A percentile compares a stretch with the other conserved stretches of the same genome.
phyloP scores from a whole-genome alignment of 2,329 filamentous ascomycete species.

The Magnaporthiopsis incrustans region DNA sequence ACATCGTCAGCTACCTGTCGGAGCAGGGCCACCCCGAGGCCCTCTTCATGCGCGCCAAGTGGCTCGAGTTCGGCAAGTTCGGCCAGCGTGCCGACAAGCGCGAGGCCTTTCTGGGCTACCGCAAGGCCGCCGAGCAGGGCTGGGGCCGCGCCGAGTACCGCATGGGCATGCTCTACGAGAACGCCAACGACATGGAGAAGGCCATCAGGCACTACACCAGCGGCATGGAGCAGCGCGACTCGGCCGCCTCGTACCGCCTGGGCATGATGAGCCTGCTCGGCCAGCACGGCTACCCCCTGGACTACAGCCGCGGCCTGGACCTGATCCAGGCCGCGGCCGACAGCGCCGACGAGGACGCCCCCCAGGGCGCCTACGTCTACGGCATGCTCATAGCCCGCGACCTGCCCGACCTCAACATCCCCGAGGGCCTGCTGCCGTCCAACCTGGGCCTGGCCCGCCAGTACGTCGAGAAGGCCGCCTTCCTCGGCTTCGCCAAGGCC shows the following conservation, averaged over 20 bases:
- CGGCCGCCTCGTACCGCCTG: constrained; percentile 75
- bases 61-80: constrained; percentile 97
- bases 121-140: constrained; percentile 71
- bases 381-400: constrained; percentile 91
- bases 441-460: constrained; percentile 68
- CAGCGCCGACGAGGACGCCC: constrained; percentile 89
- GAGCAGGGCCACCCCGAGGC: constrained; percentile 90
- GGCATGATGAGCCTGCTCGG: constrained; percentile 97
- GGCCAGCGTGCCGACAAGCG: constrained; percentile 86
- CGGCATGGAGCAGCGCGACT: constrained; percentile 74
- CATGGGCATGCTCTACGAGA: constrained; percentile 97
- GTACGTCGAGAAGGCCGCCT: constrained; percentile 94
- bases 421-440: constrained; percentile 58
- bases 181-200: constrained; percentile 84
- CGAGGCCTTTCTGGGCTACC: constrained; percentile 84
- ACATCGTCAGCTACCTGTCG: constrained; percentile 82
- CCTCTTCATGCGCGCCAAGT: constrained; percentile 90
- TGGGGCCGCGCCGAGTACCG: constrained; percentile 89
- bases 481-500: constrained; percentile 90
- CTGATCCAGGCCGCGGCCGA: constrained; percentile 78
- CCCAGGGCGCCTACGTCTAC: constrained; percentile 90
- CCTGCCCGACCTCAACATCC: constrained; percentile 81
- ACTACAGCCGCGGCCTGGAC: constrained; percentile 69
- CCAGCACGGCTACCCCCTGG: constrained; percentile 82
- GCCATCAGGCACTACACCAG: constrained; percentile 85